Conservation (phyloP, 192 early-diverging fungal genomes). For the Ramicandelaber brevisporus region DNA sequence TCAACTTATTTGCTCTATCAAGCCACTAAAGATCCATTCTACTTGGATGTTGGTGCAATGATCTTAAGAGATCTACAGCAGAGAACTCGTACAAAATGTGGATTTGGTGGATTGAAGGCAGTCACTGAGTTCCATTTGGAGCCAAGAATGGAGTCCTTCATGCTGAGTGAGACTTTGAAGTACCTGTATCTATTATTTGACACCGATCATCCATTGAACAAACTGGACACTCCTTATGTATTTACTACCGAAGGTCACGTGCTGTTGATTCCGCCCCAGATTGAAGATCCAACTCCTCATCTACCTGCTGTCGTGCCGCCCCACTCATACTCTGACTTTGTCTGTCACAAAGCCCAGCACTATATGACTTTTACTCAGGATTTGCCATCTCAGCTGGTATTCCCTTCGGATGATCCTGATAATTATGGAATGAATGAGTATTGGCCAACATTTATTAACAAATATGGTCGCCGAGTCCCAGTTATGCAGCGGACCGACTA, state of each 20-base stretch:
- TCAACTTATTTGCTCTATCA: slow-evolving; percentile 79
- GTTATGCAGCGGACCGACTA: no score
- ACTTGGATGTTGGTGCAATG: slow-evolving; percentile 73
- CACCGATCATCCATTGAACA: slow-evolving; percentile 43
- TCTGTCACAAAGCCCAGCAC: no score
- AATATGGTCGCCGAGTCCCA: no score
- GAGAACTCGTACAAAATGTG: slow-evolving; percentile 42
- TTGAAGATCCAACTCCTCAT: no score
- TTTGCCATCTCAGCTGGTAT: no score
- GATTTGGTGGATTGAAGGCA: slow-evolving; percentile 45
- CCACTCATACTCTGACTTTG: no score
- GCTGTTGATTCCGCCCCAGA: slow-evolving; percentile 11
- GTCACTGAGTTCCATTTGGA: slow-evolving; percentile 34
- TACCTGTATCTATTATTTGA: slow-evolving; percentile 93
- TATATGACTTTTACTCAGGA: no score
- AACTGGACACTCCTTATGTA: slow-evolving; percentile 45
- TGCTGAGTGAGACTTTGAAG: slow-evolving; percentile 82
- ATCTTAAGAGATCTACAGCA: slow-evolving; percentile 54
- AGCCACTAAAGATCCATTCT: slow-evolving; percentile 75
- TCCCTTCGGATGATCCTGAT: no score
- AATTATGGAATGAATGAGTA: no score
- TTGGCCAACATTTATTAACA: no score
- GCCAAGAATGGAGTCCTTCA: slow-evolving; percentile 87
- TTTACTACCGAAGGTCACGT: slow-evolving; percentile 54
- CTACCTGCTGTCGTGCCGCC: no score